A percentile compares a stretch with the other conserved stretches of the same genome.
These are phyloP conservation scores for Flaveria ramosissima DNA, from an alignment of 129 eudicot genomes.

Conservation along the genomic window DNA sequence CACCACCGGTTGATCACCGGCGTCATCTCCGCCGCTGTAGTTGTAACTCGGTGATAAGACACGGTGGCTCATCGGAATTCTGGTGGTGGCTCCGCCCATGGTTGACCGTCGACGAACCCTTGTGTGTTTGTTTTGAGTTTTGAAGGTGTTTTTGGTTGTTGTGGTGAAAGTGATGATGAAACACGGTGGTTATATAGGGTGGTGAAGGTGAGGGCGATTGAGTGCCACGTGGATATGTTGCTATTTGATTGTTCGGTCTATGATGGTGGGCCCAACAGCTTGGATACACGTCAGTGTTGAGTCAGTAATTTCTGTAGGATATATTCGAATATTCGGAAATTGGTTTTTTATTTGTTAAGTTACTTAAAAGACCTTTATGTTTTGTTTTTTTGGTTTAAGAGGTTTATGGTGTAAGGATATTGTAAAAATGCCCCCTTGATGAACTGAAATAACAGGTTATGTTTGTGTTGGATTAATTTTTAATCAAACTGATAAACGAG, in stretches of 20 bases:
- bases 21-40: conserved; percentile 21
- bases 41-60: conserved; percentile 46
- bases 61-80: conserved; percentile 58
- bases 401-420: neutral
- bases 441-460: no score
- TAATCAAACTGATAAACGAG: no score
- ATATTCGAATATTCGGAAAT: conserved; percentile 66
- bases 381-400: neutral
- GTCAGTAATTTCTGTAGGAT: conserved; percentile 47
- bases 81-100: conserved; percentile 48
- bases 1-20: conserved; percentile 48
- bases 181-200: conserved; percentile 30
- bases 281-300: conserved; percentile 70
- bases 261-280: conserved; percentile 42
- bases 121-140: neutral
- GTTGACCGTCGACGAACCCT: conserved; percentile 11
- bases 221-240: conserved; percentile 34
- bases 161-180: conserved; percentile 23
- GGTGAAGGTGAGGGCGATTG: conserved; percentile 1
- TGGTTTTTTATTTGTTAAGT: neutral
- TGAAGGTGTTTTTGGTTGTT: neutral
- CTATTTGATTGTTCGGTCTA: conserved; percentile 33
- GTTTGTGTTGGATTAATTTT: no score
- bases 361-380: conserved; percentile 5
- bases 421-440: neutral